Evolutionary conservation across 1,284 basidiomycete genomes (phyloP).

Genomic region (Trichosporon coremiiforme): DNA sequence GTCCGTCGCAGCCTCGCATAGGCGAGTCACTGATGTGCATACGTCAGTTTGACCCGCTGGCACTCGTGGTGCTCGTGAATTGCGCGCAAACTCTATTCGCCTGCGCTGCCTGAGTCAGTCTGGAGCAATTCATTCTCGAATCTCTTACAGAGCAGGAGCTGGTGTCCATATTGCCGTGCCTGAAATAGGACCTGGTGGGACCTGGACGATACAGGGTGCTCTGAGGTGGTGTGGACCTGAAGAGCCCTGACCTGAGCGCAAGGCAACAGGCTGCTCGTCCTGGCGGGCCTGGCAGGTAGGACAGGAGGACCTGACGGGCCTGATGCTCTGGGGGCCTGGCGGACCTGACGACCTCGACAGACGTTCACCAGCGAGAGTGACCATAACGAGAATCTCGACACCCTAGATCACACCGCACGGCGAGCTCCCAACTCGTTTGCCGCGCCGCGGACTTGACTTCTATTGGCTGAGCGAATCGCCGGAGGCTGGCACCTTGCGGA

Average conservation of each 20-base stretch:
- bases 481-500: background rate
- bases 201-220: background rate
- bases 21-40: conserved; percentile 1
- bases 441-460: background rate
- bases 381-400: background rate
- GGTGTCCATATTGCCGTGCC: background rate
- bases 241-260: background rate
- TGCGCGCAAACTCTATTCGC: background rate
- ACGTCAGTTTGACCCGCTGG: background rate
- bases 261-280: background rate
- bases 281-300: background rate
- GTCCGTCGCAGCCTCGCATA: background rate
- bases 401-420: background rate
- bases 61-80: background rate
- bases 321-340: background rate
- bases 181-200: background rate
- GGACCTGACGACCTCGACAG: background rate
- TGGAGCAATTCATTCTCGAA: background rate
- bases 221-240: background rate
- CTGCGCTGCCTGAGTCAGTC: background rate
- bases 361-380: background rate
- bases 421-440: background rate
- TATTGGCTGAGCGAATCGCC: background rate
- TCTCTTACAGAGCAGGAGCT: background rate
- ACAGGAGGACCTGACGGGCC: background rate